These are phyloP conservation scores for Amanita pallidorosea DNA, from an alignment of 768 basidiomycete genomes.

Conservation along the genomic window DNA sequence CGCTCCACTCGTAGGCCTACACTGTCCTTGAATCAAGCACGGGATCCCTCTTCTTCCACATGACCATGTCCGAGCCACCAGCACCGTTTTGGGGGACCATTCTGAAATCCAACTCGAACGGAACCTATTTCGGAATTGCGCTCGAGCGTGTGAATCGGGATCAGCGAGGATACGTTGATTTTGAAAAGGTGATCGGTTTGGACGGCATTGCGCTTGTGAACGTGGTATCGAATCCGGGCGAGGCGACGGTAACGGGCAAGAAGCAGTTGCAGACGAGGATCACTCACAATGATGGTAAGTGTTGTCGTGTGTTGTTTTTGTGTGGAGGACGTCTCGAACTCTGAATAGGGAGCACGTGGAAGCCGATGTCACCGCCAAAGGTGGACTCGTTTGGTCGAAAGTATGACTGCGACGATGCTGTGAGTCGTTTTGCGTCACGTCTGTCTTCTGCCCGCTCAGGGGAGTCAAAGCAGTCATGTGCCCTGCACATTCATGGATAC, in stretches of 20 bases:
- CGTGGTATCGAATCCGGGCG: slow-evolving; percentile 70
- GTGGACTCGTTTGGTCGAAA: slow-evolving; percentile 62
- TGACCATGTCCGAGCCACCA: slow-evolving; percentile 77
- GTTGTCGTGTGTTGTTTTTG: neutral
- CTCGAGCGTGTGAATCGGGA: slow-evolving; percentile 89
- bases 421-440: slow-evolving; percentile 19
- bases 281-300: slow-evolving; percentile 91
- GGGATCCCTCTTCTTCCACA: slow-evolving; percentile 86
- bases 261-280: slow-evolving; percentile 82
- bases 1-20: slow-evolving; percentile 48
- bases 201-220: slow-evolving; percentile 96
- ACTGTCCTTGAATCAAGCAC: slow-evolving; percentile 94
- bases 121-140: slow-evolving; percentile 90
- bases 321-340: neutral
- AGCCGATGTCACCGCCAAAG: slow-evolving; percentile 62
- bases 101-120: slow-evolving; percentile 95
- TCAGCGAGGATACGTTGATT: slow-evolving; percentile 80
- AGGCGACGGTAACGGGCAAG: slow-evolving; percentile 56
- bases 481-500: slow-evolving; percentile 90
- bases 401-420: slow-evolving; percentile 65
- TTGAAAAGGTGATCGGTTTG: slow-evolving; percentile 93
- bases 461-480: slow-evolving; percentile 48
- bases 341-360: slow-evolving; percentile 73
- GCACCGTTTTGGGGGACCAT: slow-evolving; percentile 83
- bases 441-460: neutral